Conservation (phyloP, 257 asterid species). For the Solanum virginianum region DNA sequence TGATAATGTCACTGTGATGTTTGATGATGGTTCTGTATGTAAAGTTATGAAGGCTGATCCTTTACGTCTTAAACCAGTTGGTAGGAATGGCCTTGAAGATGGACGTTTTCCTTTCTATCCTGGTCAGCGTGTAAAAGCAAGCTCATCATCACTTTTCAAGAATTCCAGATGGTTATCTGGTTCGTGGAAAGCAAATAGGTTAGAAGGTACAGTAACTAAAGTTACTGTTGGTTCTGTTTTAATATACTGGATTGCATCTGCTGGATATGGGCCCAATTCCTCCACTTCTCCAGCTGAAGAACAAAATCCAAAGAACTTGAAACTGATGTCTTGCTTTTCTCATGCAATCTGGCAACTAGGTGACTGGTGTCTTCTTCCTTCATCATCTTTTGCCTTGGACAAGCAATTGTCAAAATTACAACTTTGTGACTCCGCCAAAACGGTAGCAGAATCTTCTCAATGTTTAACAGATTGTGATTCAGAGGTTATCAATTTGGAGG, state of each 20-base stretch:
- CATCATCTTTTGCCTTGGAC: constrained; percentile 24
- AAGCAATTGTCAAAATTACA: constrained; percentile 36
- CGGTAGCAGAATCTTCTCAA: constrained; percentile 58
- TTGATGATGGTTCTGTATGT: constrained; percentile 96
- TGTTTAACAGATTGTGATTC: constrained; percentile 54
- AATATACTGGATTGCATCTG: constrained; percentile 96
- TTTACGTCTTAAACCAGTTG: constrained; percentile 64
- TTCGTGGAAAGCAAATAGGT: constrained; percentile 76
- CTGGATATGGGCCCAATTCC: constrained; percentile 84
- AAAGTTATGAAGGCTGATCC: constrained; percentile 91
- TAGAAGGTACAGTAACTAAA: constrained; percentile 88
- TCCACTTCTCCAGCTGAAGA: constrained; percentile 81
- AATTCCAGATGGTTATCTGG: constrained; percentile 95
- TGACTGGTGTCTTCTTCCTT: constrained; percentile 90
- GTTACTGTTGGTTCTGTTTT: constrained; percentile 91
- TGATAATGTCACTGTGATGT: constrained; percentile 83
- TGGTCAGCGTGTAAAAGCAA: constrained; percentile 90
- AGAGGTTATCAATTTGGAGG: constrained; percentile 37
- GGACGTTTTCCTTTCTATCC: constrained; percentile 96
- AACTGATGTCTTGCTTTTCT: constrained; percentile 72
- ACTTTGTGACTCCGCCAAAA: constrained; percentile 30
- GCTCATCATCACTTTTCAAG: constrained; percentile 88
- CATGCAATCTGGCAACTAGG: constrained; percentile 96
- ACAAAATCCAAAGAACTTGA: constrained; percentile 78
- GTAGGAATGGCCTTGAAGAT: constrained; percentile 67